Base-by-base conservation (phyloP, 345 rosid genomes). In the Kandelia obovata region DNA sequence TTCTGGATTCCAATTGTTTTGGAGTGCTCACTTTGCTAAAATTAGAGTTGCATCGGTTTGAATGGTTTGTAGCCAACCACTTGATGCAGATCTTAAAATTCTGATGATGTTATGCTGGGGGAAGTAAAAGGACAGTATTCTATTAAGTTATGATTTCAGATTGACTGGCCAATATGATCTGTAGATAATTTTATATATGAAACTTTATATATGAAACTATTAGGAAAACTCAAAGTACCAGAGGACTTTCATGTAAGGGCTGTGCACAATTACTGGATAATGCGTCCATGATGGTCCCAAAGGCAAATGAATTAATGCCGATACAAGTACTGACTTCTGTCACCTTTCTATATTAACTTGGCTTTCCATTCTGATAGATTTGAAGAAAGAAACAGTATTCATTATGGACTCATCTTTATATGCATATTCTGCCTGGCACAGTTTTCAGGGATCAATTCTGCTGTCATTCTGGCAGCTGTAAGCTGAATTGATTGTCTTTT, bases 131-230 rank as follows among this genome's bases (percentile, higher is more conserved):
- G 30, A 2, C 1, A 5, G 53, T 34, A 52, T 26, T 5, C 16
- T 69, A 21, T 1, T 2, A 20, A 35, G 61, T 51, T 28, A 28
- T 34, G 53, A n/a, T 51, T 70, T 53, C 39, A 61, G 60, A 70
- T 51, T 53, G 27, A 1, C 52, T 58, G 30, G 49, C 6, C 1
- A 30, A 23, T 60, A 6, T 13, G 15, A n/a, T 6, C n/a, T 43
- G 19, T 43, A 2, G 17, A 43, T 43, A 15, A 43, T 43, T 43
- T 43, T 13, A 43, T 21, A 21, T 21, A 21, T 21, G 21, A 21
- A 21, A 21, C 21, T 21, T 21, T 21, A 21, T 21, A 21, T 21
- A 13, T 2, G 49, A 43, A 43, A 43, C 17, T 43, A 15, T 43
- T 43, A 43, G 17, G 17, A 43, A 43, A 43, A 43, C 15, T 39